Conservation (phyloP, 441 rosid genomes). For the Populus hybrid region DNA sequence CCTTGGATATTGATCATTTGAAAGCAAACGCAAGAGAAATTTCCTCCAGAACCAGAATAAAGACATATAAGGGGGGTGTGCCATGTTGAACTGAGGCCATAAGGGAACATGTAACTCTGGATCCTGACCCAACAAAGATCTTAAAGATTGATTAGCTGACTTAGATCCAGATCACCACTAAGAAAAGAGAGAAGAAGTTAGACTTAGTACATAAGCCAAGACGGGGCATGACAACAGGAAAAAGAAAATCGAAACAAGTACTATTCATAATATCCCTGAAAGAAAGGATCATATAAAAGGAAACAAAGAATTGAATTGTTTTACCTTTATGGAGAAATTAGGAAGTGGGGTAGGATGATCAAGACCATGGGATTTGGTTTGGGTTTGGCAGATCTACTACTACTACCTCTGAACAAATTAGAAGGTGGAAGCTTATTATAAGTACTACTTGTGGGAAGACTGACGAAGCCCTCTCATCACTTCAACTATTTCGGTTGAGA, state of each 20-base stretch:
- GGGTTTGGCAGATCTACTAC: slow-evolving; percentile 49
- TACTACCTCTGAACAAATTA: background rate
- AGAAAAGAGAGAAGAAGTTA: no score
- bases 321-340: slow-evolving; percentile 91
- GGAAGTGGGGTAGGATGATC: slow-evolving; percentile 40
- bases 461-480: slow-evolving; percentile 40
- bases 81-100: slow-evolving; percentile 35
- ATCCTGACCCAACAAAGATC: slow-evolving; percentile 41
- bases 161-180: slow-evolving; percentile 13
- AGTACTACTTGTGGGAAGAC: slow-evolving; percentile 23
- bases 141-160: slow-evolving; percentile 11
- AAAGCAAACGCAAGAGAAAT: slow-evolving; percentile 2
- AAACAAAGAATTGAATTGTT: background rate
- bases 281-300: slow-evolving; percentile 5
- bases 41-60: slow-evolving; percentile 19
- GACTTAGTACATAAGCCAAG: no score
- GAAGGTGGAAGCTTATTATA: background rate
- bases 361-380: slow-evolving; percentile 18
- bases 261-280: slow-evolving; percentile 11
- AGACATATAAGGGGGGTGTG: slow-evolving; percentile 27
- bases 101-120: slow-evolving; percentile 33
- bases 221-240: slow-evolving; percentile 17
- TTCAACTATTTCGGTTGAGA: slow-evolving; percentile 36
- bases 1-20: background rate
- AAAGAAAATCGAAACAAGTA: background rate